phyloP scores from a whole-genome alignment of 2,329 filamentous ascomycete species.

The Verticillium isaacii region DNA sequence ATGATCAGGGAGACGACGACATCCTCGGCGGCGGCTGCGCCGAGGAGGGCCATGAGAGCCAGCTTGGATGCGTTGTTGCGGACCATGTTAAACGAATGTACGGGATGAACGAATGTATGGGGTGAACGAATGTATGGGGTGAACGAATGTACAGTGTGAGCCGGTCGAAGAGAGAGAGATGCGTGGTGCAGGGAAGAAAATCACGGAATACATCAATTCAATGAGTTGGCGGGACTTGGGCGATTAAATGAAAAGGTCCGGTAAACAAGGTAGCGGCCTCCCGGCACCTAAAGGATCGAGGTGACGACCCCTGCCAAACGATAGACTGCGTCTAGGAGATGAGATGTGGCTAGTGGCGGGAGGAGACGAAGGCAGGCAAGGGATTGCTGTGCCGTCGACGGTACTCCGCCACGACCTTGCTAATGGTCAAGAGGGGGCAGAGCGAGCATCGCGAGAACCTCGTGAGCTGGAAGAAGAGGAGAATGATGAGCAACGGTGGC shows the following conservation, averaged over 20 bases:
- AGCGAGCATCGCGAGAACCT: neutral
- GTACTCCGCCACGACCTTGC: neutral
- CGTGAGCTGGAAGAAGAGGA: neutral
- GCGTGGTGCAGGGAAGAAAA: neutral
- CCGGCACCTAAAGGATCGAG: neutral
- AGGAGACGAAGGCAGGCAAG: neutral
- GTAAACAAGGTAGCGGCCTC: neutral
- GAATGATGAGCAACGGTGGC: neutral
- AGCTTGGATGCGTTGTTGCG: neutral
- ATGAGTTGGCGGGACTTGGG: neutral
- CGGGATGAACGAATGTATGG: neutral
- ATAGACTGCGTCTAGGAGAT: neutral
- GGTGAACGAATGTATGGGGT: no score
- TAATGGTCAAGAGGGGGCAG: neutral
- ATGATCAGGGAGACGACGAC: constrained; percentile 21
- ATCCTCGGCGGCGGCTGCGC: constrained; percentile 18
- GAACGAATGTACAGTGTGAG: no score
- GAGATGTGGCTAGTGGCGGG: neutral
- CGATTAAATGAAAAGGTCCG: neutral
- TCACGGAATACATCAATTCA: neutral
- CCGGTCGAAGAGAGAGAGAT: no score
- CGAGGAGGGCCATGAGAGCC: neutral
- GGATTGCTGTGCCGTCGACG: neutral
- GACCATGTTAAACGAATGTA: neutral
- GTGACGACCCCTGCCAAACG: neutral